Evolutionary conservation across 441 rosid species (phyloP).

Genomic region (Populus hybrid): DNA sequence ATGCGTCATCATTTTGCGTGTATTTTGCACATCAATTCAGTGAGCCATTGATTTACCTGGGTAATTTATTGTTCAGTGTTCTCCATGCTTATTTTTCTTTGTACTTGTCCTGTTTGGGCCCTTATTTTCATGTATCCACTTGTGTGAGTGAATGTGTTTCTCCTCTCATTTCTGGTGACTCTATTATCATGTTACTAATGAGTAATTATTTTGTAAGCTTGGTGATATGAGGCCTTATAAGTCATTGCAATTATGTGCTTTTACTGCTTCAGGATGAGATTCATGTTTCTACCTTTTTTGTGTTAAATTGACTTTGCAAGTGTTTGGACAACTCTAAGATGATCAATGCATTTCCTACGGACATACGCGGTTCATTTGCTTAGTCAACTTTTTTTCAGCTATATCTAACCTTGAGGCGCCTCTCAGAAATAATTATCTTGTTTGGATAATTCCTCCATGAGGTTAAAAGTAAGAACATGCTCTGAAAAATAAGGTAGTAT

Average conservation of each 20-base stretch:
- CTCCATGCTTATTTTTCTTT: neutral
- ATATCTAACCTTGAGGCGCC: neutral
- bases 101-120: neutral
- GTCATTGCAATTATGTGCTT: neutral
- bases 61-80: neutral
- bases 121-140: neutral
- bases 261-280: neutral
- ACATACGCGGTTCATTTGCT: neutral
- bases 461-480: neutral
- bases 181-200: neutral
- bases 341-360: neutral
- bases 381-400: neutral
- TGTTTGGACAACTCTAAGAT: neutral
- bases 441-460: neutral
- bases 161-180: neutral
- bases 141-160: neutral
- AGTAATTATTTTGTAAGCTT: neutral
- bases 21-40: neutral
- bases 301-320: neutral
- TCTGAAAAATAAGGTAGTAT: neutral
- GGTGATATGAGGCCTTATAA: neutral
- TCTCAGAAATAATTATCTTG: neutral
- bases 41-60: neutral
- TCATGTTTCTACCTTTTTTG: neutral
- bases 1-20: too few species aligned